Base-by-base conservation (phyloP, 768 basidiomycete genomes). In the Porphyrellus cyaneotinctus region DNA sequence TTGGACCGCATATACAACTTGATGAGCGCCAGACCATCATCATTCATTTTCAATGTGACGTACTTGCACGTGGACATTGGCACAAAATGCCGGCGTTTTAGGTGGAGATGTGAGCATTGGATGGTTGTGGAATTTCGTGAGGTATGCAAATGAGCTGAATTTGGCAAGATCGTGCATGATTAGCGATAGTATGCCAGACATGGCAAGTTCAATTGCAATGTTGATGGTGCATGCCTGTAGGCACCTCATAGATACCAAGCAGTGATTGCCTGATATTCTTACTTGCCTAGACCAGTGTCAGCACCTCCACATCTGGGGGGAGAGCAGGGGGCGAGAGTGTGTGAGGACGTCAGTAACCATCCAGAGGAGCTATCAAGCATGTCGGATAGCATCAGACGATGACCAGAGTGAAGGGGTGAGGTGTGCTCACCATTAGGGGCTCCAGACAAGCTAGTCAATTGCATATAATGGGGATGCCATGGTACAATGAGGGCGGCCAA, bases 11-110 rank as follows among this genome's bases (percentile, higher is more conserved):
- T 66, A 70, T 86, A 94, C 4, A 94, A 68, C n/a, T 88, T 83
- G 0, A 90, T 85, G 2, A 95, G 74, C 67, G 80, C 75, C 1
- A 93, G 92, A n/a, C n/a, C n/a, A n/a, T n/a, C 88, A 97, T 93
- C 15, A 78, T 78, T 68, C 82, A 87, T 71, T 97, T 98, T 2
- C 86, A 77, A 97, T 1, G 92, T 93, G 43, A 97, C 76, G 6
- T 87, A 81, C 61, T 83, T 87, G 42, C 75, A 80, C 7, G 75
- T 72, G 2, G 63, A 45, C 2, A 56, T 30, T 6, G 54, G 32
- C 26, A 26, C 49, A 6, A 36, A 52, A 46, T 33, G 35, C 38
- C 8, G 62, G 57, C 22, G 58, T 58, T 18, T 30, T 55, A 3
- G 58, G 52, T 13, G n/a, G 43, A 28, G 54, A 26, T 15, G 20